Evolutionary conservation across 23 red algal genomes (phyloP), one percentile per base, ranked within the genome.

Genomic region (Cyanidioschyzon merolae): DNA sequence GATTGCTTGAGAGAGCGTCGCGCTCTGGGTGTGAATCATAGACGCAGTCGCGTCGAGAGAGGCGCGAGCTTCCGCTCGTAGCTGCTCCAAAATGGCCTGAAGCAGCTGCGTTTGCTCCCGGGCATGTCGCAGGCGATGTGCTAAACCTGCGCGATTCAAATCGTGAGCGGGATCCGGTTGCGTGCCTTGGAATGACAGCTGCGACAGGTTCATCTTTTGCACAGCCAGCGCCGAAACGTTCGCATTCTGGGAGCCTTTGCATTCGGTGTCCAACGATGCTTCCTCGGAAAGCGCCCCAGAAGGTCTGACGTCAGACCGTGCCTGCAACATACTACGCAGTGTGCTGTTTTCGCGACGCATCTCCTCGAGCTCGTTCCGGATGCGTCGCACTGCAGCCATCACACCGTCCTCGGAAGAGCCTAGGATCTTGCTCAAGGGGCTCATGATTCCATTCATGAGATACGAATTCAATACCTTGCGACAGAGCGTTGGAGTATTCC

Each of bases 71-170:
- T 77, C 79, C 29, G n/a, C 79, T 34, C 57, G 77, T 38, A 86
- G 79, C 37, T 79, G 63, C 68, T 85, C 68, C 0, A 83, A 1
- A 1, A 82, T 59, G 2, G 80, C 85, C 31, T 74, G 58, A 21
- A 88, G 37, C 16, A 54, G 57, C 34, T 82, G 58, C 21, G 71
- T 50, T 45, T 74, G 30, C 76, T 68, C 39, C 21, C 39, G 74
- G 57, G 80, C 45, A 39, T 87, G 58, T 0, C 75, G 75, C 31
- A 75, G 74, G 34, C 58, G 37, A 17, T 77, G 51, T 54, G 45
- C 45, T 15, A 54, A 21, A 7, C 45, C 45, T 7, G 45, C 21
- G 45, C 21, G 45, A 15, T 7, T 21, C 12, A 21, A 54, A 15
- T 15, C 45, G 7, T 7, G 12, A 15, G 45, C 7, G 7, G 45